Base-by-base conservation (phyloP, 1,284 basidiomycete genomes). In the Pisolithus thermaeus region DNA sequence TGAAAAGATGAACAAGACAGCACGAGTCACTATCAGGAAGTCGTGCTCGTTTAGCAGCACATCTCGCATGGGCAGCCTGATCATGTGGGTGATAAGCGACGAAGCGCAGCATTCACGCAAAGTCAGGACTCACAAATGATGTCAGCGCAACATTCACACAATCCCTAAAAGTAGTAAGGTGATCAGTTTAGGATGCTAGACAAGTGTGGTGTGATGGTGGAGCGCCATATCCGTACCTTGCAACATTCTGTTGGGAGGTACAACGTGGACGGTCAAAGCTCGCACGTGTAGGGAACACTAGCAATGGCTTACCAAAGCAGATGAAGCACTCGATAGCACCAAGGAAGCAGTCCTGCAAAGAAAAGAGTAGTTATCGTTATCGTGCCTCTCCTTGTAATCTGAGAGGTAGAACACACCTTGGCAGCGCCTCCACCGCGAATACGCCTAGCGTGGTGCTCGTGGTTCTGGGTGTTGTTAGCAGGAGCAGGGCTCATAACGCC, bases 391-490 rank as follows among this genome's bases (percentile, higher is more conserved):
- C 20, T 9, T 23, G 3, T 30, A 16, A 36, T 16, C 32, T 20
- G 16, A n/a, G 11, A 16, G 8, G 7, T 18, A 18, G 37, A 18
- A 56, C 56, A 25, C 56, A 77, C 78, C 65, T 65, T 74, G 37
- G 52, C 74, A 46, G 73, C 77, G 54, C 77, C 78, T 57, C 77
- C 77, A 47, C 77, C 77, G 46, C 77, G 72, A 43, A 79, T 60
- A 54, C 77, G 75, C 49, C 68, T 69, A 22, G 76, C 76, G 51
- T 72, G 64, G 39, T 70, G 66, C 46, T 73, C 69, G 47, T 70
- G 63, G 3, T 70, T 71, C 42, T 67, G 58, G 18, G 59, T 57
- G 30, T 59, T 59, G 56, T 57, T 59, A 23, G 63, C 62, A 18
- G 69, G 63, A 12, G 70, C 70, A n/a, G 74, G 72, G 62, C 70